Conservation (phyloP, 169 alveolate genomes). For the Cryptosporidium andersoni region DNA sequence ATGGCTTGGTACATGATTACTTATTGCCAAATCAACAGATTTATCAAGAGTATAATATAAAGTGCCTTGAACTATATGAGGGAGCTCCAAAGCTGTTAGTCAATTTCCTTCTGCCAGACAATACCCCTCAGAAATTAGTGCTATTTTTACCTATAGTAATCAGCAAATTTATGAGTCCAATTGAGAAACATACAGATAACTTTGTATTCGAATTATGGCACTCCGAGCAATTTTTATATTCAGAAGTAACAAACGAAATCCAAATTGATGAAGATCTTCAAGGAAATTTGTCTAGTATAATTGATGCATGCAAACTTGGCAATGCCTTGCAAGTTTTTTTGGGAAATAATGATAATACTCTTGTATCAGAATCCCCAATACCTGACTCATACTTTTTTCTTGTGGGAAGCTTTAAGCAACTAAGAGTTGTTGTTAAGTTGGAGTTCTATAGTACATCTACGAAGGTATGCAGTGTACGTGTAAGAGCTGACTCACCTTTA, state of each 20-base stretch:
- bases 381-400: background rate
- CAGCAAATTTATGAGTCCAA: constrained; percentile 19
- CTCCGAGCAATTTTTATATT: constrained; percentile 27
- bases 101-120: constrained; percentile 34
- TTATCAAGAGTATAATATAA: background rate
- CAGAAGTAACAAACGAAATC: constrained; percentile 20
- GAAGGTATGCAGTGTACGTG: constrained; percentile 8
- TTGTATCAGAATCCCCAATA: background rate
- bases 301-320: constrained; percentile 32
- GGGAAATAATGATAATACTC: background rate
- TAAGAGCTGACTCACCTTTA: constrained; percentile 61
- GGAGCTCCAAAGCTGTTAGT: constrained; percentile 30
- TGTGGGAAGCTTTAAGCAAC: constrained; percentile 17
- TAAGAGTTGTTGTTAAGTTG: constrained; percentile 20
- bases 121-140: background rate
- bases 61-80: constrained; percentile 31
- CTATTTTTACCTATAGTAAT: constrained; percentile 41
- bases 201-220: constrained; percentile 45
- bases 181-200: background rate
- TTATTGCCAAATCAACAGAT: constrained; percentile 46
- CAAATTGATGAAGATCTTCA: background rate
- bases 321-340: constrained; percentile 11
- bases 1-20: constrained; percentile 8
- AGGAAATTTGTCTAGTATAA: constrained; percentile 1
- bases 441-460: constrained; percentile 4